Conservation (phyloP, 345 rosid species). For the Pistacia integerrima region DNA sequence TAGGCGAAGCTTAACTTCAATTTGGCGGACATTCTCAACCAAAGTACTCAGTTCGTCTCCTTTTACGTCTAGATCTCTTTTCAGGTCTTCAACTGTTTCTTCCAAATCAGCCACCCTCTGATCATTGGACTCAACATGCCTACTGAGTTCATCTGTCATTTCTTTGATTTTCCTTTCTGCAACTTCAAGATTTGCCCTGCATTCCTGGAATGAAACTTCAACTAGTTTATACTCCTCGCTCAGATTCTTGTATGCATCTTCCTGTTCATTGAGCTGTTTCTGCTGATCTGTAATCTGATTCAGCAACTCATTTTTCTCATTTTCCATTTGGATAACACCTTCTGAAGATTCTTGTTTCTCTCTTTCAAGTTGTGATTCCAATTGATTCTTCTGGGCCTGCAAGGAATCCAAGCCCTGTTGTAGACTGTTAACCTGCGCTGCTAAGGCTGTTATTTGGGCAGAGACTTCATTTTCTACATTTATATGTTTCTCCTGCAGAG, state of each 20-base stretch:
- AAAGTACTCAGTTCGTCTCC: slow-evolving; percentile 67
- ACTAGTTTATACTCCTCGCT: slow-evolving; percentile 39
- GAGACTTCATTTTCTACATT: slow-evolving; percentile 46
- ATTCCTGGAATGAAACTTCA: slow-evolving; percentile 33
- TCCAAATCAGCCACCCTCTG: slow-evolving; percentile 49
- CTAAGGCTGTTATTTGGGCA: slow-evolving; percentile 42
- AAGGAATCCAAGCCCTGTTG: slow-evolving; percentile 53
- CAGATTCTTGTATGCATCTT: slow-evolving; percentile 40
- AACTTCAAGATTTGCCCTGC: slow-evolving; percentile 29
- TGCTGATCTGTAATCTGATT: slow-evolving; percentile 46
- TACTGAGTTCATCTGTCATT: slow-evolving; percentile 33
- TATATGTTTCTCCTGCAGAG: slow-evolving; percentile 40
- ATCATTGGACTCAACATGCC: slow-evolving; percentile 41
- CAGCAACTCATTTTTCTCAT: slow-evolving; percentile 34
- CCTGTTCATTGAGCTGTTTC: slow-evolving; percentile 48
- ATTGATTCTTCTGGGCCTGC: slow-evolving; percentile 40
- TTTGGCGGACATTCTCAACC: slow-evolving; percentile 53
- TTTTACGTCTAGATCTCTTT: slow-evolving; percentile 67
- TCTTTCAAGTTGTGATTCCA: slow-evolving; percentile 48
- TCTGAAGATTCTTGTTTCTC: slow-evolving; percentile 53
- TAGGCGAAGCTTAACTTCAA: slow-evolving; percentile 83
- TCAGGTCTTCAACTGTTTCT: slow-evolving; percentile 62
- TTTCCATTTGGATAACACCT: slow-evolving; percentile 42
- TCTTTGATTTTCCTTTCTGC: slow-evolving; percentile 54
- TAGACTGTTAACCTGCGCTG: slow-evolving; percentile 41